A percentile compares a stretch with the other conserved stretches of the same genome.
Conservation (phyloP, 768 basidiomycete species). For the Leccinellum rugosiceps region DNA sequence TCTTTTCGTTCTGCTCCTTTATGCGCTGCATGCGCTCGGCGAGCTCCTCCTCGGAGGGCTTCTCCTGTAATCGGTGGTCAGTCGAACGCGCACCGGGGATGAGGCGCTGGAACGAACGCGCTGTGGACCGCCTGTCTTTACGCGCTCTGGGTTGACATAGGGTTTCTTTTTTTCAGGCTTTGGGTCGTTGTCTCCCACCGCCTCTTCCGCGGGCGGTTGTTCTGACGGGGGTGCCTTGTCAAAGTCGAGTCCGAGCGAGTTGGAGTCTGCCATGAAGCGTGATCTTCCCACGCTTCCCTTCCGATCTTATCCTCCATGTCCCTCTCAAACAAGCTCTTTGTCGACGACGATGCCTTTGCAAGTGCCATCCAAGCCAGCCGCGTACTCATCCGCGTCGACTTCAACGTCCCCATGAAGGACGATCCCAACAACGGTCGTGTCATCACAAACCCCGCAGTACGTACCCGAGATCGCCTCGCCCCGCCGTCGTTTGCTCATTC, state of each 20-base stretch:
- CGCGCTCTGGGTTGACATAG: constrained; percentile 80
- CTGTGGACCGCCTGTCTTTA: constrained; percentile 76
- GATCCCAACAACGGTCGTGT: constrained; percentile 67
- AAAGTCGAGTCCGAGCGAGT: constrained; percentile 73
- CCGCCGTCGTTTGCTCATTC: constrained; percentile 5
- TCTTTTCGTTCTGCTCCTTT: constrained; percentile 70
- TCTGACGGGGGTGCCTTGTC: constrained; percentile 31
- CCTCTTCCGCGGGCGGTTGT: constrained; percentile 4
- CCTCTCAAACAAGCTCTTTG: constrained; percentile 90
- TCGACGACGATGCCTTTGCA: constrained; percentile 66
- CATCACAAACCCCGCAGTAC: constrained; percentile 95
- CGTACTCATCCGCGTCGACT: constrained; percentile 93
- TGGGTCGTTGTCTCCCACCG: constrained; percentile 5
- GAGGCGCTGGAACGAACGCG: constrained; percentile 42
- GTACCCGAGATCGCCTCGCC: constrained; percentile 32
- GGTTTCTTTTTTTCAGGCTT: constrained; percentile 60
- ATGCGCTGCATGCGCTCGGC: constrained; percentile 67
- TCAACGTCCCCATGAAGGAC: constrained; percentile 91
- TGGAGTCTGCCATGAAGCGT: constrained; percentile 43
- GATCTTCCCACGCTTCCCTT: constrained; percentile 19
- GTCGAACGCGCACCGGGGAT: not conserved
- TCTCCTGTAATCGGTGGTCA: constrained; percentile 48
- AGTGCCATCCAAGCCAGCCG: constrained; percentile 76
- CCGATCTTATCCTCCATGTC: constrained; percentile 50
- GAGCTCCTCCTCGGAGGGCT: constrained; percentile 64